A percentile compares a stretch with the other conserved stretches of the same genome.
Conservation (phyloP, 768 basidiomycete species). For the Termitomyces sp. region DNA sequence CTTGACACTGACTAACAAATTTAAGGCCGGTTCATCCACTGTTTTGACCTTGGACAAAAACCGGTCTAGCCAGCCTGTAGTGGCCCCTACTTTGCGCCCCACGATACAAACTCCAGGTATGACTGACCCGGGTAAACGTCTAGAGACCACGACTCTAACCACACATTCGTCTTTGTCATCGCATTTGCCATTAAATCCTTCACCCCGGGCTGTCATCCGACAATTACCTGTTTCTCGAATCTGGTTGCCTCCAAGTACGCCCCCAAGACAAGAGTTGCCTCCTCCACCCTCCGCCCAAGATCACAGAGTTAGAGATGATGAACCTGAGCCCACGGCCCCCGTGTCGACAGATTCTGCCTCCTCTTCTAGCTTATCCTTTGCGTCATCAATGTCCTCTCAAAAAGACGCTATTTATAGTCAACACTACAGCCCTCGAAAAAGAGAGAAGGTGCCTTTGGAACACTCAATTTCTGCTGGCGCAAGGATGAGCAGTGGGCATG, state of each 20-base stretch:
- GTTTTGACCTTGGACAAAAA: slow-evolving; percentile 24
- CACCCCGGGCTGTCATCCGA: slow-evolving; percentile 34
- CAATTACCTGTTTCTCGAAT: slow-evolving; percentile 39
- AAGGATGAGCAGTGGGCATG: not conserved
- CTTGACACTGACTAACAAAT: slow-evolving; percentile 12
- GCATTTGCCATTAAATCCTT: slow-evolving; percentile 13
- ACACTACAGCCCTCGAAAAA: slow-evolving; percentile 21
- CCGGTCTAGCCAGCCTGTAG: slow-evolving; percentile 28
- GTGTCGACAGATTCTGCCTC: slow-evolving; percentile 23
- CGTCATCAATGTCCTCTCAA: slow-evolving; percentile 30
- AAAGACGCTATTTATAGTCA: slow-evolving; percentile 22
- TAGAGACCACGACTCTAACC: slow-evolving; percentile 14
- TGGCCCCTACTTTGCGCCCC: slow-evolving; percentile 27
- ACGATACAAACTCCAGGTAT: slow-evolving; percentile 42
- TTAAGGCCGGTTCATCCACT: slow-evolving; percentile 22
- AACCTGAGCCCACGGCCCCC: slow-evolving; percentile 11
- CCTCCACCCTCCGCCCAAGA: slow-evolving; percentile 29
- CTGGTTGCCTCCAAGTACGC: slow-evolving; percentile 39
- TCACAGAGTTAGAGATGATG: slow-evolving; percentile 10
- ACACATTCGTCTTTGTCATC: slow-evolving; percentile 8
- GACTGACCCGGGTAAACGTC: slow-evolving; percentile 33
- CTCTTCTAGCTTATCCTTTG: slow-evolving; percentile 37
- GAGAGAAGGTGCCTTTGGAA: slow-evolving; percentile 22
- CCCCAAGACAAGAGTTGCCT: slow-evolving; percentile 44
- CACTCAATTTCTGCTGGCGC: slow-evolving; percentile 15